Evolutionary conservation across 1,139 yeast species (phyloP), one percentile per base, ranked within the genome.

Genomic region (Keqinozyma sinolaborantium): DNA sequence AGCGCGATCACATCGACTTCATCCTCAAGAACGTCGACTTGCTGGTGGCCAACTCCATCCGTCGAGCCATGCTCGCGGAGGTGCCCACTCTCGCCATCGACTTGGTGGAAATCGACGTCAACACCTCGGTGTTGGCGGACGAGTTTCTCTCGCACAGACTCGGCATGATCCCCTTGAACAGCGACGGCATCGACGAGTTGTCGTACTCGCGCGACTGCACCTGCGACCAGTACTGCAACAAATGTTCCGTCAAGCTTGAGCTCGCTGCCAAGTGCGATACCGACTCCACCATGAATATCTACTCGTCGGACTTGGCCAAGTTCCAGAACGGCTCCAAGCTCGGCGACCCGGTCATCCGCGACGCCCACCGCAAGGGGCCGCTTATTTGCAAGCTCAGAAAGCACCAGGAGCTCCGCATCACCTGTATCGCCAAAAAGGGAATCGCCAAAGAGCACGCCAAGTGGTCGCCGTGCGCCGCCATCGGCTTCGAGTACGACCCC

Each of bases 401-500:
- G 54, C 95, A 90, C 54, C 99, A 92, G 64, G 97, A 92, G 55
- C 70, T 92, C 47, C 75, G 84, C 45, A 64, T 92, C 39, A 81
- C 84, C 42, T 92, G 99, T 62, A 84, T 92, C 42, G 98, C 99
- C 33, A 92, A 94, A 59, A 92, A 92, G 65, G 98, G 99, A 27
- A 92, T 94, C 40, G 90, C 97, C 27, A 92, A 94, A 58, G 99
- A 92, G 57, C 99, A 92, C 53, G 97, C 98, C 32, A 92, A 92
- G 54, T 92, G 98, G 98, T 83, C 95, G 5, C 97, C 98, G 2
- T 85, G 95, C 47, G 76, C 97, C 0, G 98, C 98, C n/a, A 75
- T 94, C 35, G 97, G 95, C 15, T 92, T 92, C 51, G 99, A 92
- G 60, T 92, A 92, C 53, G 99, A 92, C 54, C 99, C 99, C n/a